Base-by-base conservation (phyloP, 2,329 filamentous ascomycete genomes). In the Aspergillus neoniger region DNA sequence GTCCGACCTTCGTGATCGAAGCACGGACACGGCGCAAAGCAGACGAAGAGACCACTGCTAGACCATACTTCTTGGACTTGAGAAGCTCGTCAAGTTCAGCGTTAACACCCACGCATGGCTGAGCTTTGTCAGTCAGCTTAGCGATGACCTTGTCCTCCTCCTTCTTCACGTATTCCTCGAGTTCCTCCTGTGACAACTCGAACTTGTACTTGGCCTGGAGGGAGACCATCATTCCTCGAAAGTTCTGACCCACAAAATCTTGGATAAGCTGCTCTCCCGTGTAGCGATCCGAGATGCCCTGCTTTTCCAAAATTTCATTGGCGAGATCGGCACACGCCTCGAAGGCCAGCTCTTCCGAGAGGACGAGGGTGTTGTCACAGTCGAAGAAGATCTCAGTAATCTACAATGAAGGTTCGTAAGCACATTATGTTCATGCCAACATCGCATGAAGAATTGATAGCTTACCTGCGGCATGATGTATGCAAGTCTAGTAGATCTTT, bases 171-270 rank as follows among this genome's bases (percentile, higher is more conserved):
- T 91, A 96, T 43, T 74, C 76, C 69, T 95, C 88, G 60, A 92
- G 78, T 72, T 96, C 90, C 2, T 86, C 86, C 19, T 83, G 76
- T 25, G 78, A 69, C 78, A 96, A 85, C 56, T 83, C 79, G 78
- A 96, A 94, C 77, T 83, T 82, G 82, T 91, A 88, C 77, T 90
- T 89, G 76, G 86, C 80, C 77, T 92, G 88, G 63, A 96, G 86
- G 63, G 86, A 87, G 61, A 82, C 78, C 79, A 96, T 88, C 91
- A 96, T 96, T 78, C 91, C 91, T 68, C 92, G 91, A 85, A 96
- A 96, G 85, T 96, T 96, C 77, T 95, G 90, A 70, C 93, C 92
- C 69, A 96, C 91, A 72, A 96, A 96, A 80, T 96, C 91, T 69
- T 83, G 81, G 79, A 96, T 91, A 65, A 96, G 88, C 62, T 87